Base-by-base conservation (phyloP, 331 rosid genomes). In the Acacia pycnantha region DNA sequence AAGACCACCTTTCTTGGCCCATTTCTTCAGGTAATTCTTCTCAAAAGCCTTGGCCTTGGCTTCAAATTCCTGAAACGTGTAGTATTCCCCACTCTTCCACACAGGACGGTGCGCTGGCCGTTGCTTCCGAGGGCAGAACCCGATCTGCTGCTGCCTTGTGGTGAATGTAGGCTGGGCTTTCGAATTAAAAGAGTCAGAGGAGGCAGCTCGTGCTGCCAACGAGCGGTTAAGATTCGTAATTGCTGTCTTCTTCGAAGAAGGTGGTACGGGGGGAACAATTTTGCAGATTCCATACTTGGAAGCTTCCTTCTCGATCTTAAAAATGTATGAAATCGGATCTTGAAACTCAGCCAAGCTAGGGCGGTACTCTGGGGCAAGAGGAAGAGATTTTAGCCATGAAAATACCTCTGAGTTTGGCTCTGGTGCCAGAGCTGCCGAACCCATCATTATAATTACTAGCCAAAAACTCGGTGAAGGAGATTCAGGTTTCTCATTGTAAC, bases 301-400 rank as follows among this genome's bases (percentile, higher is more conserved):
- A 33, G 98, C 98, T 79, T 94, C 97, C 33, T 91, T 90, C 85
- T 94, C 97, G 92, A 94, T 94, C 89, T 94, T 94, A 72, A 88
- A 93, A 87, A 94, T 94, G 94, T 94, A 94, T n/a, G 90, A 82
- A 86, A 94, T 94, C 79, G 98, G 98, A 94, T 94, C 98, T 82
- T 92, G 94, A 66, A 94, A 94, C 95, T 94, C 97, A 1, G 97
- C 88, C 54, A 83, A 22, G 56, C 83, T 85, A 0, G 98, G 98
- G 16, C 88, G 88, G 74, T 92, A 94, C 82, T 92, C 98, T 2
- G 97, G 94, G 19, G 98, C 98, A 11, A 86, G 56, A 16, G 98
- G 98, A 11, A 94, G 88, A 67, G 97, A 83, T 81, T 89, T 87
- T 13, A 94, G 92, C 98, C 98, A 94, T 31, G 91, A 75, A 46